Conservation (phyloP, 108 stramenopile genomes). For the Craspedostauros australis region DNA sequence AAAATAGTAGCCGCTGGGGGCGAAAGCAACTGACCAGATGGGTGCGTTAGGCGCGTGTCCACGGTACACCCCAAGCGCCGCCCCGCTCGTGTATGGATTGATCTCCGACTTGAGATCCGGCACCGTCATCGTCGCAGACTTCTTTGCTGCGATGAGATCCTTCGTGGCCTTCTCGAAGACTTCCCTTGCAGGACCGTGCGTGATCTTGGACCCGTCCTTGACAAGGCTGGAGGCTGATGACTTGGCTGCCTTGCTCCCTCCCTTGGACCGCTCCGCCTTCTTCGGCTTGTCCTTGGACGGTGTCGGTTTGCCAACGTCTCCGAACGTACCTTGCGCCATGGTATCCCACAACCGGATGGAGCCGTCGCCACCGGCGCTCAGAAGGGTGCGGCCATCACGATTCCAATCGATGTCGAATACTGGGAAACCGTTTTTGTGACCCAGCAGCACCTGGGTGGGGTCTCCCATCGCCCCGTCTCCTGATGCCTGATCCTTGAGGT, state of each 20-base stretch:
- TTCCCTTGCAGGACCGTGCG: conserved; percentile 19
- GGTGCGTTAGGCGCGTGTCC: conserved; percentile 76
- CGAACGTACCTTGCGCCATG: conserved; percentile 67
- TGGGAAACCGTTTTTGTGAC: conserved; percentile 87
- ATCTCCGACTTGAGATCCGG: conserved; percentile 60
- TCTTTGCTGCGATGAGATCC: conserved; percentile 1
- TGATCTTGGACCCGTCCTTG: conserved; percentile 5
- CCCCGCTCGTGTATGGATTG: conserved; percentile 47
- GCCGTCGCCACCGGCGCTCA: conserved; percentile 87
- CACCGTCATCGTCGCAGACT: conserved; percentile 36
- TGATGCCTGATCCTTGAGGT: conserved; percentile 28
- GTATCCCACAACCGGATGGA: conserved; percentile 86
- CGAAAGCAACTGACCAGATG: conserved; percentile 75
- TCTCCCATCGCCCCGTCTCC: conserved; percentile 10
- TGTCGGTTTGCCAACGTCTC: no score
- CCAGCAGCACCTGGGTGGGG: conserved; percentile 59
- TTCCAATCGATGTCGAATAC: conserved; percentile 88
- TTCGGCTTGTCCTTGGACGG: conserved; percentile 3
- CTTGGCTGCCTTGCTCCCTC: conserved; percentile 14
- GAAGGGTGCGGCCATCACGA: conserved; percentile 64
- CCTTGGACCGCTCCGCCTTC: conserved; percentile 16
- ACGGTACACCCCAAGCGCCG: conserved; percentile 76
- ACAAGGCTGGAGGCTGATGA: conserved; percentile 13
- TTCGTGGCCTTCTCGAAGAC: conserved; percentile 18
- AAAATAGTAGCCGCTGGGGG: conserved; percentile 94